These are phyloP conservation scores for Xerocomus amazonicus DNA, from an alignment of 1,284 basidiomycete species.

Conservation along the genomic window DNA sequence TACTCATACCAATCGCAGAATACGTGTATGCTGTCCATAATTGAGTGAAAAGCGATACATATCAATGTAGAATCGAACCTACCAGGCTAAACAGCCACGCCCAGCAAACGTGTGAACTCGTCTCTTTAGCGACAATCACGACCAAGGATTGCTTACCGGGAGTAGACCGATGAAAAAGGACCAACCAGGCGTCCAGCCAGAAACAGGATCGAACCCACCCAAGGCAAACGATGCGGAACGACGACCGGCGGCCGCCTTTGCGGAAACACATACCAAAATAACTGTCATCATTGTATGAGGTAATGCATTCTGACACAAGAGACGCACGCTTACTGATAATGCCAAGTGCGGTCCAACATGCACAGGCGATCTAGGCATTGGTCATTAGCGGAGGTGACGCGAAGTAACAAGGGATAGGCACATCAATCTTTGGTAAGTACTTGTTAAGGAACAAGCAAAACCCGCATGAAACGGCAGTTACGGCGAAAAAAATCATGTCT, in stretches of 20 bases:
- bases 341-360: slow-evolving; percentile 51
- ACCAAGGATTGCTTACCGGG: slow-evolving; percentile 37
- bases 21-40: slow-evolving; percentile 43
- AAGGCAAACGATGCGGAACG: slow-evolving; percentile 46
- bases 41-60: slow-evolving; percentile 1
- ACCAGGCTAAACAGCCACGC: slow-evolving; percentile 34
- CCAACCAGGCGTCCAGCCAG: slow-evolving; percentile 57
- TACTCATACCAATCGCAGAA: slow-evolving; percentile 53
- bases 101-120: neutral
- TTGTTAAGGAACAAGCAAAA: slow-evolving; percentile 49
- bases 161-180: slow-evolving; percentile 55
- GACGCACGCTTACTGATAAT: slow-evolving; percentile 38
- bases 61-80: slow-evolving; percentile 5
- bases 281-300: slow-evolving; percentile 32
- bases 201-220: slow-evolving; percentile 46
- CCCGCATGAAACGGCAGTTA: slow-evolving; percentile 40
- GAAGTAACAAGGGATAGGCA: slow-evolving; percentile 20
- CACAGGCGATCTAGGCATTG: slow-evolving; percentile 42
- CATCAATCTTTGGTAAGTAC: slow-evolving; percentile 48
- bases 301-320: neutral
- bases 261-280: slow-evolving; percentile 45
- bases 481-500: slow-evolving; percentile 52
- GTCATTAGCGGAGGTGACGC: neutral
- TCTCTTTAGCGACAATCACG: neutral
- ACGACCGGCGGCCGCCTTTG: slow-evolving; percentile 47